phyloP scores from a whole-genome alignment of 1,284 basidiomycete species.

The Irpex sp. region DNA sequence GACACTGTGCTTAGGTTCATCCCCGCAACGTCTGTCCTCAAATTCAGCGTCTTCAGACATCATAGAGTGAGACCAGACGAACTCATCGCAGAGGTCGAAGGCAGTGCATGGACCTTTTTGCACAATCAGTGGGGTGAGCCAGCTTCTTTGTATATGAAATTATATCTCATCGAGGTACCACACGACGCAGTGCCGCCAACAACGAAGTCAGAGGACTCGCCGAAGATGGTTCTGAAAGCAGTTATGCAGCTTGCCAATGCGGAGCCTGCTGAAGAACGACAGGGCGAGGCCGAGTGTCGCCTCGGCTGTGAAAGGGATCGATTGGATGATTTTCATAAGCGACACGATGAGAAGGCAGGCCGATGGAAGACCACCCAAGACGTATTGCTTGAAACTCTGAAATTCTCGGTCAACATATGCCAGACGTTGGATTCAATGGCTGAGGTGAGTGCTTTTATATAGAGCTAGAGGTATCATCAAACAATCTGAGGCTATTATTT shows the following conservation, averaged over 20 bases:
- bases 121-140: neutral
- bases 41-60: neutral
- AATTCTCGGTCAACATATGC: neutral
- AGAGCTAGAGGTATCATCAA: neutral
- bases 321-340: neutral
- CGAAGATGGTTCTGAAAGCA: neutral
- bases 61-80: neutral
- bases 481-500: too few species aligned
- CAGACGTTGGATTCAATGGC: neutral
- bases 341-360: neutral
- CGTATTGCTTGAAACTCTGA: neutral
- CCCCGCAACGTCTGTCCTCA: neutral
- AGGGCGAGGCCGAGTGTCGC: neutral
- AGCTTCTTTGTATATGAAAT: neutral
- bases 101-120: neutral
- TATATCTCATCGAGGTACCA: neutral
- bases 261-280: neutral
- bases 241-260: neutral
- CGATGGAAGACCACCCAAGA: neutral
- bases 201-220: neutral
- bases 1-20: neutral
- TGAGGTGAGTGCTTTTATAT: neutral
- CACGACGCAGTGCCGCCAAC: neutral
- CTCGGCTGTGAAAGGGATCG: neutral
- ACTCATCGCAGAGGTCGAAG: neutral